Percentiles rank a stretch among this genome's conserved stretches.
These are phyloP conservation scores for Oidium heveae DNA, from an alignment of 2,329 filamentous ascomycete genomes.

Conservation along the genomic window DNA sequence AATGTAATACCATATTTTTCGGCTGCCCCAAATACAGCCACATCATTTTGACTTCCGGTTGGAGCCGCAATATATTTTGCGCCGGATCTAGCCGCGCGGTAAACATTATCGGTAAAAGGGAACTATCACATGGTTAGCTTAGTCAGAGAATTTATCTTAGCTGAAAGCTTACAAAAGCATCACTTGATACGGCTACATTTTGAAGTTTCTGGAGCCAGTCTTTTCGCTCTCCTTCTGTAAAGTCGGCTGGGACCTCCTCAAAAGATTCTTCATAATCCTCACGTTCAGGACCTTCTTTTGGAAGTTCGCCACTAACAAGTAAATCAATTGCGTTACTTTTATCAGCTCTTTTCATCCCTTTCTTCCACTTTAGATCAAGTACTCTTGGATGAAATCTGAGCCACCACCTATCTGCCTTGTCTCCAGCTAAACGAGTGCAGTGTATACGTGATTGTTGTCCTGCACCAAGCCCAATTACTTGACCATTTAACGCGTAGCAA, in stretches of 20 bases:
- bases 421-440: slow-evolving; percentile 87
- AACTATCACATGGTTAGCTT: slow-evolving; percentile 30
- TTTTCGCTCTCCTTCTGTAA: slow-evolving; percentile 61
- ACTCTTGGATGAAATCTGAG: slow-evolving; percentile 89
- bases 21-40: slow-evolving; percentile 61
- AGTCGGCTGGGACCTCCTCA: slow-evolving; percentile 61
- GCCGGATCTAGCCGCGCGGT: slow-evolving; percentile 67
- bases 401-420: slow-evolving; percentile 99
- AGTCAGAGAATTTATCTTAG: slow-evolving; percentile 1
- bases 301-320: slow-evolving; percentile 73
- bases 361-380: slow-evolving; percentile 82
- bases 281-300: slow-evolving; percentile 59
- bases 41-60: slow-evolving; percentile 68
- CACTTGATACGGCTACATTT: slow-evolving; percentile 68
- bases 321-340: slow-evolving; percentile 97
- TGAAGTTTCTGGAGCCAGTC: slow-evolving; percentile 65
- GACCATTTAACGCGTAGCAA: slow-evolving; percentile 85
- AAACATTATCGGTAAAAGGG: slow-evolving; percentile 96
- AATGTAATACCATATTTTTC: slow-evolving; percentile 85
- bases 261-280: slow-evolving; percentile 75
- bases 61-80: slow-evolving; percentile 93
- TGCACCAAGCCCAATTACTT: slow-evolving; percentile 80
- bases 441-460: slow-evolving; percentile 96
- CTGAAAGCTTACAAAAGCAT: slow-evolving; percentile 57
- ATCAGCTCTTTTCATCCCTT: slow-evolving; percentile 83